Evolutionary conservation across 2,329 filamentous ascomycete genomes (phyloP).

Genomic region (Aciculosporium take): DNA sequence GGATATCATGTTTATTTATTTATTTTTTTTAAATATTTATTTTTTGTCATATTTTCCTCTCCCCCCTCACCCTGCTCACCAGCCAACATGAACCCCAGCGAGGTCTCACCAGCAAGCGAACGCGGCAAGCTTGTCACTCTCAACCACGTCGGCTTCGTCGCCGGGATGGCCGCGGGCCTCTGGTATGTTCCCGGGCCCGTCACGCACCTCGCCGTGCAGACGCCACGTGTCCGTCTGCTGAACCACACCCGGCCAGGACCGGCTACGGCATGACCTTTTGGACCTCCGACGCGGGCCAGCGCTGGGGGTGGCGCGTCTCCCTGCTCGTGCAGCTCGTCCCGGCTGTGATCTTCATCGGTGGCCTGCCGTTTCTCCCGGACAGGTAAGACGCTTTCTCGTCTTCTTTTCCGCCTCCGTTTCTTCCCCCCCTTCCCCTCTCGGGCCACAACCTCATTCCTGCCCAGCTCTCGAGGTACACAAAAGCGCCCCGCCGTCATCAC

Average conservation of each 20-base stretch:
- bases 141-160: conserved; percentile 44
- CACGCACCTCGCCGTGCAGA: too few relatives aligned
- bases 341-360: conserved; percentile 31
- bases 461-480: not conserved
- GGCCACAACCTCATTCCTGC: too few relatives aligned
- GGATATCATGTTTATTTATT: too few relatives aligned
- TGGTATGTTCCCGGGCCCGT: conserved; percentile 37
- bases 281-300: conserved; percentile 26
- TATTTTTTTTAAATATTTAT: too few relatives aligned
- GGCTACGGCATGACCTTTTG: conserved; percentile 43
- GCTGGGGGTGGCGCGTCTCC: conserved; percentile 38
- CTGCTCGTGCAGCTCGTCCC: conserved; percentile 38
- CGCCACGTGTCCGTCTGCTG: not conserved
- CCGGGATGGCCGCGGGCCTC: conserved; percentile 37
- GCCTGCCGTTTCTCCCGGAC: conserved; percentile 39
- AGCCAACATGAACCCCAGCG: too few relatives aligned
- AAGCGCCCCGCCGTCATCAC: too few relatives aligned
- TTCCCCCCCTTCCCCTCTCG: not conserved
- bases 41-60: not conserved
- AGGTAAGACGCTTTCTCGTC: conserved; percentile 29
- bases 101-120: conserved; percentile 38
- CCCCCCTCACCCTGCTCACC: not conserved
- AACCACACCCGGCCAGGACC: conserved; percentile 24
- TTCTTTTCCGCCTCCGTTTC: not conserved
- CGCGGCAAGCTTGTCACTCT: conserved; percentile 42